Evolutionary conservation across 345 rosid species (phyloP), one percentile per base, ranked within the genome.

Genomic region (Aquilaria malaccensis): DNA sequence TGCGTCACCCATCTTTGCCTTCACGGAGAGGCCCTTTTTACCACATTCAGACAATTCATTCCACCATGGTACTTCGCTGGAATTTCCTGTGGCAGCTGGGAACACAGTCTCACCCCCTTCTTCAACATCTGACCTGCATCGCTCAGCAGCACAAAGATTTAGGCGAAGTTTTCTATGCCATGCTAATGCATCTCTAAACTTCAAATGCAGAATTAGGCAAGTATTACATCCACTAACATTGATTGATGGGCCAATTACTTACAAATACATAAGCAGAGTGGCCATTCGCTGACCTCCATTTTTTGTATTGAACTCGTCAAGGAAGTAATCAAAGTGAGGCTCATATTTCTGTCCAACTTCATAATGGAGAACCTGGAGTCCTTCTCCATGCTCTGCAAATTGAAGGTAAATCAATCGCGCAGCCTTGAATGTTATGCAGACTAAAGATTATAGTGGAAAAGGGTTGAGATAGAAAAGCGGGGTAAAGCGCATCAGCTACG

Each of bases 91-190:
- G 59, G 92, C 91, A 43, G 72, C 62, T 60, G 97, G 97, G 74
- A 93, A 93, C 62, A 89, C 83, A 2, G 98, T 93, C 76, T 93
- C 98, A 45, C 98, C 98, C 33, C 96, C 98, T 81, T 89, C 95
- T 78, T 93, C 98, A 69, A 87, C 96, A 77, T 87, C 98, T 13
- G 95, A 89, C 75, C 98, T 93, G 77, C 67, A 72, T 15, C 7
- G 1, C 43, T 3, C 49, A 63, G 45, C 60, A 63, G 30, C 50
- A 33, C 58, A 60, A 10, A 50, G 47, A 46, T 59, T 62, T 65
- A 48, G 45, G 15, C 3, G 43, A 22, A 15, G 52, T 29, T 31
- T 56, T 3, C 52, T 15, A 49, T 41, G 63, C 29, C 33, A 43
- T 7, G 43, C 7, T 7, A 33, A 30, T 46, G 33, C 10, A 49